Evolutionary conservation across 2,329 filamentous ascomycete species (phyloP), one percentile per base, ranked within the genome.

Genomic region (Aspergillus melleus): DNA sequence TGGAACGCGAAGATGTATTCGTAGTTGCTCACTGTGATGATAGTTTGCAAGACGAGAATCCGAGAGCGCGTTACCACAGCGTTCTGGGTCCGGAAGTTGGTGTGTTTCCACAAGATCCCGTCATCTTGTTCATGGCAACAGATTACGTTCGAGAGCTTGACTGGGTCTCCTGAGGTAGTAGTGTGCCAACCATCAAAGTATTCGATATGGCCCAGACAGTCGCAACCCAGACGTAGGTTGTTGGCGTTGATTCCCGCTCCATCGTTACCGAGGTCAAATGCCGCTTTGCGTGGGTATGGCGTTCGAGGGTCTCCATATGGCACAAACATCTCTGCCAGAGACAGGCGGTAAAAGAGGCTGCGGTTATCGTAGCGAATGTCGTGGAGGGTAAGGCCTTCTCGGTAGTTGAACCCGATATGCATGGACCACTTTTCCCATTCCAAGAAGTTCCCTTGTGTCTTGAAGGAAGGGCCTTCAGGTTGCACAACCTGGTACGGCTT

Each of bases 361-460:
- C 76, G 73, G 1, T 68, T 66, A 49, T 77, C 75, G 55, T 78
- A 80, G 10, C 69, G 66, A 12, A 80, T 66, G 49, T 80, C 73
- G 52, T 79, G 77, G 2, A 80, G 66, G 1, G 75, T 78, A 11
- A 78, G 63, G 0, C 78, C 79, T 62, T 80, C 79, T 4, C 79
- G 74, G 54, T 77, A 79, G 55, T 80, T 81, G 67, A 80, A 81
- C 0, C 77, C 77, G 3, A 80, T 69, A 1, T 73, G 71, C 56
- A 80, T 68, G 2, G 64, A 68, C 79, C 77, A 81, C 55, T 80
- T 81, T 63, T 80, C 74, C 78, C 77, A 81, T 1, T 36, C 60
- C 0, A 77, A 19, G 0, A 65, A 55, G 49, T 76, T 75, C 0
- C 72, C 70, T 0, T 70, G 52, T 3, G 67, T 65, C 3, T 64